Conservation (phyloP, 768 basidiomycete species). For the Xerocomellus chrysenteron region DNA sequence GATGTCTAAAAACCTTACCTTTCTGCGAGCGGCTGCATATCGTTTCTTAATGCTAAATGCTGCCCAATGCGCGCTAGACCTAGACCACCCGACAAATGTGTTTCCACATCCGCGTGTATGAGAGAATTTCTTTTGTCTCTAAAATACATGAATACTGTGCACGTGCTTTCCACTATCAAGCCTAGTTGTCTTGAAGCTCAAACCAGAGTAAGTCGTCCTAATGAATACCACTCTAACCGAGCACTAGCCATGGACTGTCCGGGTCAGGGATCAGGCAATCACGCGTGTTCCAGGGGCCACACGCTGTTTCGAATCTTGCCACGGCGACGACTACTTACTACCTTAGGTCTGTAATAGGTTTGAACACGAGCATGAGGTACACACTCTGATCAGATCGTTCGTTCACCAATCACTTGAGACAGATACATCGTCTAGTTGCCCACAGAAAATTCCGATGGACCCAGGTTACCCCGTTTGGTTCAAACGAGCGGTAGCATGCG, state of each 20-base stretch:
- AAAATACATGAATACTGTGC: background rate
- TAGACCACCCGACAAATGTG: background rate
- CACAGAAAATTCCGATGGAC: background rate
- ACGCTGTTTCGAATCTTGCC: background rate
- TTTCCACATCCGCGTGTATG: background rate
- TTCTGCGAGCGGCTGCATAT: background rate
- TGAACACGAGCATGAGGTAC: background rate
- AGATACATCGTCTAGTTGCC: background rate
- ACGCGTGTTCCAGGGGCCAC: too few relatives aligned
- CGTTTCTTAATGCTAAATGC: background rate
- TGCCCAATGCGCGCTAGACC: background rate
- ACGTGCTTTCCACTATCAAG: background rate
- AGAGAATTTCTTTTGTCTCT: background rate
- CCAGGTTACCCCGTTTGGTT: background rate
- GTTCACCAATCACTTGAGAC: background rate
- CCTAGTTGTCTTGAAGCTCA: background rate
- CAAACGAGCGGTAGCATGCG: background rate
- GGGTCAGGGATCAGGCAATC: too few relatives aligned
- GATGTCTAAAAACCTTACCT: constrained; percentile 56
- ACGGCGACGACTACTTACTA: background rate
- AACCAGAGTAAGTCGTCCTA: background rate
- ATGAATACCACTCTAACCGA: background rate
- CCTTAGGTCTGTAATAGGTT: background rate
- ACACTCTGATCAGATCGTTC: background rate
- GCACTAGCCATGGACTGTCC: too few relatives aligned